A percentile compares a stretch with the other conserved stretches of the same genome.
Conservation (phyloP, 306 rosid species). For the Medicago lupulina region DNA sequence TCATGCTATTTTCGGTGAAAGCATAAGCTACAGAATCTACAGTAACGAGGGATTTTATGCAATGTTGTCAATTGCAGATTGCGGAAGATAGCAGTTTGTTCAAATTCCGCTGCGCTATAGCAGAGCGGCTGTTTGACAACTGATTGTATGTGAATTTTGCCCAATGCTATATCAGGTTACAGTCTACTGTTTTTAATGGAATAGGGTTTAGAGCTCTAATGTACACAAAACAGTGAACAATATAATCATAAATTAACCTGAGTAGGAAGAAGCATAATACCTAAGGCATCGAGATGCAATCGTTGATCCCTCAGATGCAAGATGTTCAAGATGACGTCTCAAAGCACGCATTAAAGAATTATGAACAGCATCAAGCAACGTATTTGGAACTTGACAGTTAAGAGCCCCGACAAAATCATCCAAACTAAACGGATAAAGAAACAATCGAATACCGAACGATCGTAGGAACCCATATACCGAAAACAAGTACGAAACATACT, state of each 20-base stretch:
- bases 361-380: conserved; percentile 80
- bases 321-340: conserved; percentile 69
- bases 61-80: too few relatives aligned
- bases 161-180: too few relatives aligned
- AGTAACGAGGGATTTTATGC: not conserved
- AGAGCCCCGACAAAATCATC: conserved; percentile 90
- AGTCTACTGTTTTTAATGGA: too few relatives aligned
- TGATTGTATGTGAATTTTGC: too few relatives aligned
- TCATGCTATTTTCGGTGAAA: not conserved
- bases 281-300: conserved; percentile 75
- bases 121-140: too few relatives aligned
- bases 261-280: conserved; percentile 43
- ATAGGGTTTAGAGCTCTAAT: too few relatives aligned
- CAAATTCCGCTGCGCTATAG: too few relatives aligned
- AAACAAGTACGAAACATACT: conserved; percentile 64
- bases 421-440: conserved; percentile 72
- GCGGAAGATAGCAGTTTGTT: too few relatives aligned
- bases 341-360: conserved; percentile 78
- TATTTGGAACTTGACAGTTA: conserved; percentile 64
- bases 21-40: not conserved
- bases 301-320: conserved; percentile 72
- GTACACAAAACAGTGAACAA: not conserved
- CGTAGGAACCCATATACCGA: conserved; percentile 81
- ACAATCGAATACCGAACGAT: conserved; percentile 70
- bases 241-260: not conserved